Conservation (phyloP, 176 grass and related monocot species). For the Ensete ventricosum region DNA sequence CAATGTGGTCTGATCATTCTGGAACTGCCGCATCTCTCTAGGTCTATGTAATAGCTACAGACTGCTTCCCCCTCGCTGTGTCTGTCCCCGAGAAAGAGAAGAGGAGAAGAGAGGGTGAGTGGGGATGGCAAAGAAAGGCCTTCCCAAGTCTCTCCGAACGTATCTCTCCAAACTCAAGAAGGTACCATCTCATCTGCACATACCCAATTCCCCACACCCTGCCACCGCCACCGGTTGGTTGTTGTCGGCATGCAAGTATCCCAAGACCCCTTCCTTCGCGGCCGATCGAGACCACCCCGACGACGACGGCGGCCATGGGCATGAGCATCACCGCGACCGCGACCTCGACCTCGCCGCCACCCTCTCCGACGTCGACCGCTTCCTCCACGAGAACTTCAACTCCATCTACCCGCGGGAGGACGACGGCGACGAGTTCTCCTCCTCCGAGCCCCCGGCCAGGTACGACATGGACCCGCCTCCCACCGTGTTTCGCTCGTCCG, state of each 20-base stretch:
- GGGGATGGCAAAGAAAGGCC: neutral
- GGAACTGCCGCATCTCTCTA: no score
- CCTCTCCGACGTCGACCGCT: slow-evolving; percentile 76
- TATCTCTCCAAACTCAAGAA: slow-evolving; percentile 8
- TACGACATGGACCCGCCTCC: neutral
- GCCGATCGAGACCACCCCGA: neutral
- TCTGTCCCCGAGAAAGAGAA: no score
- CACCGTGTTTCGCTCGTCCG: neutral
- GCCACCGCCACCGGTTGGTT: slow-evolving; percentile 26
- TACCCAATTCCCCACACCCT: neutral
- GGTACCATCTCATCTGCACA: neutral
- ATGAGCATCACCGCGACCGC: no score
- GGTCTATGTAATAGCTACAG: no score
- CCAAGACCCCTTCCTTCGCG: slow-evolving; percentile 40
- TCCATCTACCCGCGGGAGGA: slow-evolving; percentile 49
- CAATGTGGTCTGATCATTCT: no score
- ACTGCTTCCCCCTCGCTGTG: no score
- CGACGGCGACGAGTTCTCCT: neutral
- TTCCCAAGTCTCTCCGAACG: neutral
- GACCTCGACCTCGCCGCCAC: slow-evolving; percentile 34
- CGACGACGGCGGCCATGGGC: neutral
- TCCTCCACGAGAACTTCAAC: slow-evolving; percentile 67
- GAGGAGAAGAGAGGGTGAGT: no score
- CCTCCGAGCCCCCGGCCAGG: neutral
- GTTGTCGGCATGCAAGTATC: slow-evolving; percentile 59